Evolutionary conservation across 139 green algal genomes (phyloP).

Genomic region (Chlamydomonas sphaeroides): DNA sequence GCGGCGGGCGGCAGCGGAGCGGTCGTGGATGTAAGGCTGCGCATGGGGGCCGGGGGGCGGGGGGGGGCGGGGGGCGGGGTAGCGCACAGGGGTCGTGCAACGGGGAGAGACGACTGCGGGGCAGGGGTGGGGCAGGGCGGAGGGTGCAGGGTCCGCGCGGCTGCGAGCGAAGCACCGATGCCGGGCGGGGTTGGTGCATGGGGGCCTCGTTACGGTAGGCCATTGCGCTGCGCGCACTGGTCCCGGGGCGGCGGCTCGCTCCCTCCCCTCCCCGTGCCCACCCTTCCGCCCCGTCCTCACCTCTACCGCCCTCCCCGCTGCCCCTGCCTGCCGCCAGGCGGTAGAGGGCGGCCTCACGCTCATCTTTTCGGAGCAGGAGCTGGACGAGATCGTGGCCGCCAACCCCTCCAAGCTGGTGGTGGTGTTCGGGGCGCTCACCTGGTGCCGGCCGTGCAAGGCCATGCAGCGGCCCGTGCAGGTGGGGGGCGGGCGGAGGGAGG

Average conservation of each 20-base stretch:
- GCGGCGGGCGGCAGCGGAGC: background rate
- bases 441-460: conserved; percentile 68
- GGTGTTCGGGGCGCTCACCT: conserved; percentile 63
- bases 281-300: no score
- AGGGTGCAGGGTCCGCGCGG: no score
- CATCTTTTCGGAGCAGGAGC: conserved; percentile 60
- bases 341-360: conserved; percentile 54
- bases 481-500: background rate
- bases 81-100: no score
- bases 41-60: background rate
- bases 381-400: conserved; percentile 51
- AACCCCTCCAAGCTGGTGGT: conserved; percentile 53
- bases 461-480: conserved; percentile 56
- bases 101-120: no score
- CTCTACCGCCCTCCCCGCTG: no score
- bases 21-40: background rate
- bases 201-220: no score
- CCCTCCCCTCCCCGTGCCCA: no score
- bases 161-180: no score
- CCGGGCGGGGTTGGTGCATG: no score
- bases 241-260: no score
- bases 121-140: no score
- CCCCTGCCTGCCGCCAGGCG: conserved; percentile 1
- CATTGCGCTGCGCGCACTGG: no score
- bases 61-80: background rate